Evolutionary conservation across 495 filamentous ascomycete species (phyloP).

Genomic region (Penicillium coffeae): DNA sequence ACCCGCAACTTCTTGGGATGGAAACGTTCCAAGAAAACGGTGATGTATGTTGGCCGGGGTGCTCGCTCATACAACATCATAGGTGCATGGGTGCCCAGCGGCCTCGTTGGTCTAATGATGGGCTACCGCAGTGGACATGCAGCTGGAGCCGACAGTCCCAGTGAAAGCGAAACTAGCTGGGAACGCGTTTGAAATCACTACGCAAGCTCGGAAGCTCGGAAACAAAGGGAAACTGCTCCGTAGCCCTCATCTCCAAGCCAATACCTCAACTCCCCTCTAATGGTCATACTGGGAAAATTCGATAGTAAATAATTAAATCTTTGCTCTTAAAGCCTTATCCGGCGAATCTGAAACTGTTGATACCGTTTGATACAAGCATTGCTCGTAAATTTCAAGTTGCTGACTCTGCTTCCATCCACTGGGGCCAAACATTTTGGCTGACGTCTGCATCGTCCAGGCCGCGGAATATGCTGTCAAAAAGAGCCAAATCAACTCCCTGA

Average conservation of each 20-base stretch:
- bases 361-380: not conserved
- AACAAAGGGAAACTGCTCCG: not conserved
- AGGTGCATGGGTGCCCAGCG: constrained; percentile 74
- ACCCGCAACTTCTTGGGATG: constrained; percentile 38
- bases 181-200: constrained; percentile 25
- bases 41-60: constrained; percentile 76
- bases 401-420: not conserved
- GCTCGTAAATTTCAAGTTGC: not conserved
- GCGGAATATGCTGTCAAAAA: constrained; percentile 29
- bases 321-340: not conserved
- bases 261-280: not conserved
- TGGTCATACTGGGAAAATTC: not conserved
- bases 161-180: constrained; percentile 39
- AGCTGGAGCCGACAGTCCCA: constrained; percentile 16
- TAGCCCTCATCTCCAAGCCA: constrained; percentile 3
- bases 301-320: not conserved
- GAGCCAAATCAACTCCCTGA: constrained; percentile 25
- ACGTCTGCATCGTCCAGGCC: not conserved
- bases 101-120: constrained; percentile 86
- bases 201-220: not conserved
- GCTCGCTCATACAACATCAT: constrained; percentile 80
- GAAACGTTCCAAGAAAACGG: constrained; percentile 36
- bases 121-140: constrained; percentile 52
- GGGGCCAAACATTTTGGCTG: not conserved
- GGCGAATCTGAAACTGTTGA: not conserved